phyloP scores from a whole-genome alignment of 257 asterid species.

The Solanum medicagineum region DNA sequence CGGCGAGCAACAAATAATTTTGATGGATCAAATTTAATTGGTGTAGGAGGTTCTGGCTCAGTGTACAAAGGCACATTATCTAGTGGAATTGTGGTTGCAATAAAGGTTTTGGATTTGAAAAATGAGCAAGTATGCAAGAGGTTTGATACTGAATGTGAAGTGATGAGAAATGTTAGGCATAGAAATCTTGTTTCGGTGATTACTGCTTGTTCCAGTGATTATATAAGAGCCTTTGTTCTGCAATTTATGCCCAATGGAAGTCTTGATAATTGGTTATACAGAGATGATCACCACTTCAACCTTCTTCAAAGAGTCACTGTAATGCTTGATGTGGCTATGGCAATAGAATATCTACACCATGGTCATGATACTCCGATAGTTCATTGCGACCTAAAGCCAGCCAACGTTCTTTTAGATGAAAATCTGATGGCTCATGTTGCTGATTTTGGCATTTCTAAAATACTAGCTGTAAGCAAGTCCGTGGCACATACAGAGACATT shows the following conservation, averaged over 20 bases:
- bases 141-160: neutral
- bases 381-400: conserved; percentile 26
- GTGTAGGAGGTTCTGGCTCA: conserved; percentile 18
- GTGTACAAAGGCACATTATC: conserved; percentile 16
- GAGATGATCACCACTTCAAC: neutral
- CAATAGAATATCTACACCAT: conserved; percentile 27
- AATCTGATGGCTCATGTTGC: neutral
- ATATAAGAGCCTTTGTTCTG: conserved; percentile 13
- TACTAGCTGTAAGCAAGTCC: neutral
- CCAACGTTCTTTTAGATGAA: neutral
- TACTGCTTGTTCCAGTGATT: conserved; percentile 4
- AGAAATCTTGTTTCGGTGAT: conserved; percentile 3
- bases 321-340: conserved; percentile 22
- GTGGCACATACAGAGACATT: conserved; percentile 9
- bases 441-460: neutral
- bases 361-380: conserved; percentile 9
- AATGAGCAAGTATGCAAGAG: neutral
- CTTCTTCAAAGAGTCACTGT: conserved; percentile 9
- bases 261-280: conserved; percentile 16
- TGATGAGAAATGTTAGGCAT: neutral
- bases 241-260: conserved; percentile 27
- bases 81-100: conserved; percentile 9
- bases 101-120: conserved; percentile 16
- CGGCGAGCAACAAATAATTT: conserved; percentile 14
- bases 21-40: conserved; percentile 12